A percentile compares a stretch with the other conserved stretches of the same genome.
Evolutionary conservation across 352 stramenopile genomes (phyloP).

Genomic region (Phytophthora palmivora): DNA sequence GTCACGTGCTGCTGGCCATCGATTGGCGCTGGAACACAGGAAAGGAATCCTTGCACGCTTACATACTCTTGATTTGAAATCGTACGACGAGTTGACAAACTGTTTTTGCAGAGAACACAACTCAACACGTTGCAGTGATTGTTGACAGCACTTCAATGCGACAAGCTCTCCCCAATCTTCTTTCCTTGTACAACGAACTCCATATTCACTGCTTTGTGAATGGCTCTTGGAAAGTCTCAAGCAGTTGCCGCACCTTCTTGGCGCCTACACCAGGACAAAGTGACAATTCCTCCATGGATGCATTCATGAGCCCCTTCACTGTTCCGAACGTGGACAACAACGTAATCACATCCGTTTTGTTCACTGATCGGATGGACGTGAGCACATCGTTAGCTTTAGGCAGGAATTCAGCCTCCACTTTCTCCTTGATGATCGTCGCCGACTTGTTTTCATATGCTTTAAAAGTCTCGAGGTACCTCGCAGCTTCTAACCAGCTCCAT

Average conservation of each 20-base stretch:
- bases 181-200: too few relatives aligned
- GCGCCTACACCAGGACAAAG: slow-evolving; percentile 94
- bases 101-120: slow-evolving; percentile 4
- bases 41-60: neutral
- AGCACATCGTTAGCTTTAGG: slow-evolving; percentile 93
- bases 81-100: slow-evolving; percentile 19
- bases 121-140: slow-evolving; percentile 21
- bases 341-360: slow-evolving; percentile 96
- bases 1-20: slow-evolving; percentile 20
- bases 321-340: slow-evolving; percentile 94
- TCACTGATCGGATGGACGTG: slow-evolving; percentile 90
- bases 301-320: slow-evolving; percentile 86
- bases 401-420: slow-evolving; percentile 92
- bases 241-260: slow-evolving; percentile 95
- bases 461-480: slow-evolving; percentile 96
- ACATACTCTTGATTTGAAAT: slow-evolving; percentile 21
- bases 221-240: slow-evolving; percentile 94
- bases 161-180: slow-evolving; percentile 16
- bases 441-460: slow-evolving; percentile 97
- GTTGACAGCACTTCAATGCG: slow-evolving; percentile 29
- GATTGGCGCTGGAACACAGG: slow-evolving; percentile 5
- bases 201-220: slow-evolving; percentile 82
- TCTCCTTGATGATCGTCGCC: slow-evolving; percentile 94
- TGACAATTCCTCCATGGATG: slow-evolving; percentile 93
- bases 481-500: slow-evolving; percentile 95